Evolutionary conservation across 305 asterid species (phyloP).

Genomic region (Fraxinus velutina): DNA sequence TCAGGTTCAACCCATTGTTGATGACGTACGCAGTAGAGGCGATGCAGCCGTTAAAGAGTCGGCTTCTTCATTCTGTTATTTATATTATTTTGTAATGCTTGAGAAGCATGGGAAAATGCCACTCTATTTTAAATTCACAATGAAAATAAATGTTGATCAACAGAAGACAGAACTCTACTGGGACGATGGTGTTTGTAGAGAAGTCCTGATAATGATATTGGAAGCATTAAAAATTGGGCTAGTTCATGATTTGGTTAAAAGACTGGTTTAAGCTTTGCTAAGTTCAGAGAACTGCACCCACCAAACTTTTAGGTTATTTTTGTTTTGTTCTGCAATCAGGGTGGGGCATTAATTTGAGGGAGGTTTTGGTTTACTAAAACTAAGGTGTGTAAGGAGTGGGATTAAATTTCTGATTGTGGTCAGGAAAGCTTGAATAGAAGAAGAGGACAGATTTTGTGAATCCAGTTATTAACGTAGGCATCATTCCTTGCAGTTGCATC

Average conservation of each 20-base stretch:
- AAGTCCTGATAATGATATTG: not conserved
- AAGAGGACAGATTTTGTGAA: not conserved
- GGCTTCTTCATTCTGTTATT: constrained; percentile 29
- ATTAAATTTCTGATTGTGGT: not conserved
- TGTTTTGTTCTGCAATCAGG: not conserved
- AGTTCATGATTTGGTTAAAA: constrained; percentile 9
- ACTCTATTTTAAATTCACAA: constrained; percentile 1
- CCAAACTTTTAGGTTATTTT: not conserved
- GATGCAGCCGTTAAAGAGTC: constrained; percentile 97
- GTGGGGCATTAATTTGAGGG: not conserved
- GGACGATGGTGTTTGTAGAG: not conserved
- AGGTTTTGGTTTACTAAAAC: constrained; percentile 5
- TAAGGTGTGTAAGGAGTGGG: constrained; percentile 4
- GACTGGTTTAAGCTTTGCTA: not conserved
- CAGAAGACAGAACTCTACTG: not conserved
- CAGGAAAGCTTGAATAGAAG: constrained; percentile 1
- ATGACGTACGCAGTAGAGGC: constrained; percentile 74
- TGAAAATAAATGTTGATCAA: not conserved
- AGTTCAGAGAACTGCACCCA: not conserved
- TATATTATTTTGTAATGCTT: constrained; percentile 15
- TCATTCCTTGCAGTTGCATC: constrained; percentile 1
- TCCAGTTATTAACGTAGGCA: constrained; percentile 1
- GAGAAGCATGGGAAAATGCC: constrained; percentile 12
- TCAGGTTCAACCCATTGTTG: constrained; percentile 97
- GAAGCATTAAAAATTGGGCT: not conserved